Base-by-base conservation (phyloP, 139 green algal species). In the Chlorella vulgaris region DNA sequence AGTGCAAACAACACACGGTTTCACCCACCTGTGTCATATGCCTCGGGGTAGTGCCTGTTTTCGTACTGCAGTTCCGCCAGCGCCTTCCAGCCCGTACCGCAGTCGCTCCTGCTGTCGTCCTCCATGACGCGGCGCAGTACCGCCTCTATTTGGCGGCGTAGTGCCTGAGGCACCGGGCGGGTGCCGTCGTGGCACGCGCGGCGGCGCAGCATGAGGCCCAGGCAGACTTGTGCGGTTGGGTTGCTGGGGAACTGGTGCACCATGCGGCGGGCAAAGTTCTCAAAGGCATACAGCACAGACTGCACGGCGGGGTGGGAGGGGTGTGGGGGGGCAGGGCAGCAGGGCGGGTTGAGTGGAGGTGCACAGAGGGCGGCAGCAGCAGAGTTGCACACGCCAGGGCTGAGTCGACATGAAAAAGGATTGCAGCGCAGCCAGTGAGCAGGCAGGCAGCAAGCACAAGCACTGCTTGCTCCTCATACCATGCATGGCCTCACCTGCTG, bases 11-110 rank as follows among this genome's bases (percentile, higher is more conserved):
- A n/a, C n/a, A n/a, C n/a, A n/a, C n/a, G n/a, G n/a, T 21, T 74
- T 10, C 40, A 8, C 33, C n/a, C 50, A 39, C 80, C 81, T 62
- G 87, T 83, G 42, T 85, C 78, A 38, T 78, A 62, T 10, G 87
- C 83, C 29, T 83, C 47, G 19, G 71, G n/a, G 61, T 86, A 90
- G 29, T 84, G 38, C 42, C 85, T 63, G 81, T 90, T 89, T 73
- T 92, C 86, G 81, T 92, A 92, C 63, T 91, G 85, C 77, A 92
- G 84, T 80, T 92, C 89, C 29, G 89, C 85, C 66, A 92, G 67
- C 22, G 84, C 89, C 65, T 90, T 90, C 79, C 82, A 92, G 28
- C 87, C 89, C 8, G 89, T 82, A 4, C 85, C 89, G 66, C 80
- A 84, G 81, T 86, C 81, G 35, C 26, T 51, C 35, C 55, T 7